A percentile compares a stretch with the other conserved stretches of the same genome.
Conservation (phyloP, 1,139 yeast species). For the Protomyces arabidopsidicola region DNA sequence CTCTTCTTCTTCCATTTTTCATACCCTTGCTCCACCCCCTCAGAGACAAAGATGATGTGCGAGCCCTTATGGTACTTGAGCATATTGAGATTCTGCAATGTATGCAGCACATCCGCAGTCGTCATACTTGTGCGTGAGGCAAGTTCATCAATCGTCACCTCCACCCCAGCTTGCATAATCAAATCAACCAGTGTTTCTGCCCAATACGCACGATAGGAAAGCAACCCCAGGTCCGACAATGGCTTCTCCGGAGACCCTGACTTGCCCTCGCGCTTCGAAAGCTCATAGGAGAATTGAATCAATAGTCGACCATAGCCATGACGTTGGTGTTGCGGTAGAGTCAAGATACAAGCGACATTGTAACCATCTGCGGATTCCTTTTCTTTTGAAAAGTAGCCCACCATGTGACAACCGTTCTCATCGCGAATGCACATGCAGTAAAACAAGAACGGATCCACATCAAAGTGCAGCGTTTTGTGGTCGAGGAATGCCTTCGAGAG, state of each 20-base stretch:
- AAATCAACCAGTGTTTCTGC: slow-evolving; percentile 78
- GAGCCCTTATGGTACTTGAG: slow-evolving; percentile 91
- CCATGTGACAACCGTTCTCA: slow-evolving; percentile 85
- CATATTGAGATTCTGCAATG: slow-evolving; percentile 84
- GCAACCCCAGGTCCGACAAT: slow-evolving; percentile 82
- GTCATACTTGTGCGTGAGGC: slow-evolving; percentile 88
- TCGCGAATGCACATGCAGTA: slow-evolving; percentile 91
- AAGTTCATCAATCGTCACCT: slow-evolving; percentile 87
- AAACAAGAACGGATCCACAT: slow-evolving; percentile 93
- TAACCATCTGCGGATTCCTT: slow-evolving; percentile 94
- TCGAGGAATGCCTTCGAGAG: slow-evolving; percentile 83
- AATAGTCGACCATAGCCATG: slow-evolving; percentile 88
- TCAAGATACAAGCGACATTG: slow-evolving; percentile 93
- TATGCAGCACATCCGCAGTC: slow-evolving; percentile 89
- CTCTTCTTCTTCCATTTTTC: slow-evolving; percentile 70
- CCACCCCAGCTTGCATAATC: slow-evolving; percentile 61
- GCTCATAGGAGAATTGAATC: slow-evolving; percentile 87
- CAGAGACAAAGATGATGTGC: slow-evolving; percentile 86
- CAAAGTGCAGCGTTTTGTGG: slow-evolving; percentile 92
- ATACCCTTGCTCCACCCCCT: slow-evolving; percentile 70
- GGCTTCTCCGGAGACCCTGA: slow-evolving; percentile 98
- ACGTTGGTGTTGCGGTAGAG: slow-evolving; percentile 92
- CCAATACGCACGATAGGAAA: slow-evolving; percentile 95
- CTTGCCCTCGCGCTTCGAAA: slow-evolving; percentile 80
- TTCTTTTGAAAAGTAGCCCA: slow-evolving; percentile 94